These are phyloP conservation scores for Parmelia sp. DNA, from an alignment of 495 filamentous ascomycete species.

Conservation along the genomic window DNA sequence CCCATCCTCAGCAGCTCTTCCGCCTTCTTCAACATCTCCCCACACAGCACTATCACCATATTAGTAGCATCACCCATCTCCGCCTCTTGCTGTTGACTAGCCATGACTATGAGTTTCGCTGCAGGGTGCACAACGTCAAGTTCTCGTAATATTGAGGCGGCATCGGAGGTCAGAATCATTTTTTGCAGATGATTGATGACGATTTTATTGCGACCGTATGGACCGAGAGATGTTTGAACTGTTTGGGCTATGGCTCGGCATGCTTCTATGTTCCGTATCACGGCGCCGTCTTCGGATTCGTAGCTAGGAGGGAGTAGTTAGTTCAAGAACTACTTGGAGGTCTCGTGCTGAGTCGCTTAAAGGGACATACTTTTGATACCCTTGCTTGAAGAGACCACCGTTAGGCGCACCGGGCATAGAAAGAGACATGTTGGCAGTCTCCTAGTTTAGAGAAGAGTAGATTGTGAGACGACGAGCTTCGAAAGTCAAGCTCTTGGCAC, in stretches of 20 bases:
- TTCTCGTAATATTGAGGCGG: slow-evolving; percentile 93
- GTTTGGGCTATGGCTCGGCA: slow-evolving; percentile 92
- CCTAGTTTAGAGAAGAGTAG: neutral
- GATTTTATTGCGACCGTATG: slow-evolving; percentile 98
- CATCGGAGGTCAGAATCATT: slow-evolving; percentile 98
- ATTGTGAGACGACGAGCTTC: neutral
- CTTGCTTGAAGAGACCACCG: slow-evolving; percentile 87
- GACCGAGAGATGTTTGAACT: slow-evolving; percentile 93
- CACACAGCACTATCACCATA: slow-evolving; percentile 90
- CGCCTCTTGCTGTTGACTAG: slow-evolving; percentile 94
- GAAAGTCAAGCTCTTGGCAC: neutral
- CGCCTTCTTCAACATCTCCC: slow-evolving; percentile 94
- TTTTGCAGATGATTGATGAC: slow-evolving; percentile 99
- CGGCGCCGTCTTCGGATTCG: slow-evolving; percentile 96
- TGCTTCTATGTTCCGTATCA: slow-evolving; percentile 97
- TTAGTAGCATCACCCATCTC: slow-evolving; percentile 99
- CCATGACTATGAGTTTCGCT: slow-evolving; percentile 98
- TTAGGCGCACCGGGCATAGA: slow-evolving; percentile 91
- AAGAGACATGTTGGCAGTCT: slow-evolving; percentile 64
- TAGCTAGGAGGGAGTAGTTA: slow-evolving; percentile 53
- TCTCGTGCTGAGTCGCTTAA: slow-evolving; percentile 1
- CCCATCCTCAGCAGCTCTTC: slow-evolving; percentile 94
- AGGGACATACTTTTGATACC: slow-evolving; percentile 83
- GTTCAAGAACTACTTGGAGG: slow-evolving; percentile 15
- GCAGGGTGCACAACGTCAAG: slow-evolving; percentile 98